phyloP scores from a whole-genome alignment of 768 basidiomycete genomes.

The Trametes elegans region DNA sequence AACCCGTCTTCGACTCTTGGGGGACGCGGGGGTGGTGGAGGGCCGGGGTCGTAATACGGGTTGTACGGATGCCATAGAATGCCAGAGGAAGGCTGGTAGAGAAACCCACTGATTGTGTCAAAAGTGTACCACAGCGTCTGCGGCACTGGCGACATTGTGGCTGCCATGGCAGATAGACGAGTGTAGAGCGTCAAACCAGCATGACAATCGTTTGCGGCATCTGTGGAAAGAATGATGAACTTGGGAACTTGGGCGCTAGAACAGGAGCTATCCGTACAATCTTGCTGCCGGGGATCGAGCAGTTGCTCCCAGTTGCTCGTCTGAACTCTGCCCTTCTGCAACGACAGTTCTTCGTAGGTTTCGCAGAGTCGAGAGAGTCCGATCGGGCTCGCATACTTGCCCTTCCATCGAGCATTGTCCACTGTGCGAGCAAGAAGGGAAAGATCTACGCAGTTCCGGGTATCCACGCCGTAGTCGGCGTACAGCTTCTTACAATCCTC shows the following conservation, averaged over 20 bases:
- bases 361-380: constrained; percentile 68
- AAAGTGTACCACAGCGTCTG: constrained; percentile 53
- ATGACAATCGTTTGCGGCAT: constrained; percentile 73
- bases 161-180: constrained; percentile 44
- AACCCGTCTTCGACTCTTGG: not conserved
- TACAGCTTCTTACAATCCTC: constrained; percentile 70
- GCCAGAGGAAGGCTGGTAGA: constrained; percentile 39
- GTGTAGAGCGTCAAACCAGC: constrained; percentile 56
- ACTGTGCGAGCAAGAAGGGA: constrained; percentile 66
- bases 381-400: constrained; percentile 56
- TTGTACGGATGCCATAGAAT: constrained; percentile 54
- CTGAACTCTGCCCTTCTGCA: constrained; percentile 60
- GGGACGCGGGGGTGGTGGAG: constrained; percentile 49
- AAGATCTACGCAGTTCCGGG: constrained; percentile 62
- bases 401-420: constrained; percentile 73
- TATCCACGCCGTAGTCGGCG: constrained; percentile 40
- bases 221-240: constrained; percentile 34
- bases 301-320: constrained; percentile 68
- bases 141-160: constrained; percentile 35
- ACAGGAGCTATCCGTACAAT: constrained; percentile 50
- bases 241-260: constrained; percentile 1
- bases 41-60: constrained; percentile 72
- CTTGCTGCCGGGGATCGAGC: constrained; percentile 46
- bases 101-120: constrained; percentile 44
- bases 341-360: constrained; percentile 48